phyloP scores from a whole-genome alignment of 2,329 filamentous ascomycete genomes.

The Trichocomaceae sp. region DNA sequence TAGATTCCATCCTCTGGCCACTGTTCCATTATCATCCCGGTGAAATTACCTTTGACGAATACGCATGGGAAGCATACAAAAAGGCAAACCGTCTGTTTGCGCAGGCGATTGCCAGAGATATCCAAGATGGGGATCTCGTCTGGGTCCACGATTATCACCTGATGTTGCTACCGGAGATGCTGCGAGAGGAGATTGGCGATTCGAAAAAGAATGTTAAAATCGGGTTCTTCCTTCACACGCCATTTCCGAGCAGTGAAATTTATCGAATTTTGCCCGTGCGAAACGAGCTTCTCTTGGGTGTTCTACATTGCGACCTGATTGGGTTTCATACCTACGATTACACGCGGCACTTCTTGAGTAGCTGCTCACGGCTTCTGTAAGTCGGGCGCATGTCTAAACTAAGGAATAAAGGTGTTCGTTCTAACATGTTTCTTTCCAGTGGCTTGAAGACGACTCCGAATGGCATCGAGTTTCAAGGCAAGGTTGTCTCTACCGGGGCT shows the following conservation, averaged over 20 bases:
- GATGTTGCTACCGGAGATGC: constrained; percentile 88
- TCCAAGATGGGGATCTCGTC: constrained; percentile 82
- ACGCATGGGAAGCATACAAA: constrained; percentile 80
- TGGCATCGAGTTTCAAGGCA: constrained; percentile 78
- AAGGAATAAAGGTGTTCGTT: background rate
- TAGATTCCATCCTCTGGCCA: constrained; percentile 92
- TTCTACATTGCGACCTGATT: constrained; percentile 84
- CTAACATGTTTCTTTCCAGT: constrained; percentile 18
- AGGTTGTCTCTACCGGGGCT: constrained; percentile 77
- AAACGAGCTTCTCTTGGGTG: constrained; percentile 73
- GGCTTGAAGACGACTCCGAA: constrained; percentile 67
- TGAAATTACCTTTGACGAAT: constrained; percentile 93
- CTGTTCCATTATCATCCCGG: constrained; percentile 96
- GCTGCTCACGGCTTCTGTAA: constrained; percentile 79
- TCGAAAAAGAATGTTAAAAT: constrained; percentile 85
- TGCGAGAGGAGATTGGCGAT: constrained; percentile 74
- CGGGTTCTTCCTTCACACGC: constrained; percentile 92
- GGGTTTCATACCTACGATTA: constrained; percentile 98
- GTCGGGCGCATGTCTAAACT: constrained; percentile 18
- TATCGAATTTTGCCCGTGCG: constrained; percentile 88
- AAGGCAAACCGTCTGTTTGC: constrained; percentile 88
- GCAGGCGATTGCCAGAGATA: constrained; percentile 72
- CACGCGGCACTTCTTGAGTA: constrained; percentile 85
- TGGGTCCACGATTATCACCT: constrained; percentile 98
- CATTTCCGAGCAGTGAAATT: constrained; percentile 90